Base-by-base conservation (phyloP, 352 stramenopile species). In the Phytopythium mirpurense region DNA sequence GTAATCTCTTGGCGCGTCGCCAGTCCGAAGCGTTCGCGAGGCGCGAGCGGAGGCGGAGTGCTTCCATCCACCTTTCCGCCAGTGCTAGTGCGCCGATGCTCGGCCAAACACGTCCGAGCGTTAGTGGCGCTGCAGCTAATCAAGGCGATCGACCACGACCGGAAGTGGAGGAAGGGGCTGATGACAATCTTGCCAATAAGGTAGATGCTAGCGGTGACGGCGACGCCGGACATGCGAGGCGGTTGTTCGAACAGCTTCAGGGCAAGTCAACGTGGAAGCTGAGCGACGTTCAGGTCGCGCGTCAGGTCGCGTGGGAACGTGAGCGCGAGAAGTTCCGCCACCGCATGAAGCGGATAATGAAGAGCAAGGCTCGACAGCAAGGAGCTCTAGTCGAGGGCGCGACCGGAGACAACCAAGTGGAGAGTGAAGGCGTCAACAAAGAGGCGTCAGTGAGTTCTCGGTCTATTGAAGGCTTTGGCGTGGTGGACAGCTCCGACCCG, bases 211-310 rank as follows among this genome's bases (percentile, higher is more conserved):
- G 14, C 24, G 2, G 46, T 5, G 24, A 60, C 0, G 16, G 21
- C 11, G 24, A 40, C 21, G 19, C 47, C 2, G 35, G 21, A 23
- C 65, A 81, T 5, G 65, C 75, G 0, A 51, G 60, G 18, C 70
- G 73, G 1, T 45, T 93, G n/a, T 89, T 93, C 37, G 63, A 74
- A 21, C 82, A 93, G 54, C 61, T 93, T 2, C 66, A 83, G 10
- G 82, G 82, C 1, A 68, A 86, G 32, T 58, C 56, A 5, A 90
- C 78, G 18, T 93, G 79, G 79, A 88, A 84, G 41, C 82, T 87
- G 56, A 88, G 75, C 27, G 79, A 87, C 41, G 62, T 89, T 9
- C 82, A 90, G 47, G 18, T 83, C 9, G 82, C 82, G 14, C 73
- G 79, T 12, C 72, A 89, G 37, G 59, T 51, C 10, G 82, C 79